These are phyloP conservation scores for Aspergillus thermomutatus DNA, from an alignment of 2,329 filamentous ascomycete species.

Conservation along the genomic window DNA sequence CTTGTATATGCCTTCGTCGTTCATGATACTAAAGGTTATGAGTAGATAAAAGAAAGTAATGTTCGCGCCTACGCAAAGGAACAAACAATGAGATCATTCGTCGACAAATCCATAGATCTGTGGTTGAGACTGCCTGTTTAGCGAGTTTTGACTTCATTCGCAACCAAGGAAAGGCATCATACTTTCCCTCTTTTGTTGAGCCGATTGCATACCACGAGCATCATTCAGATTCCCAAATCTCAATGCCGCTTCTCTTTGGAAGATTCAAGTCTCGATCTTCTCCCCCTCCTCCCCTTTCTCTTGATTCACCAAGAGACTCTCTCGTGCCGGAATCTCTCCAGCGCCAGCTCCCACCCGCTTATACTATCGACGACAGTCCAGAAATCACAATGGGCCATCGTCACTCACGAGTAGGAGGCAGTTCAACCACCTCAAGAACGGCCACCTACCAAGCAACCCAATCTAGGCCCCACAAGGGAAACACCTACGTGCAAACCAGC, in stretches of 20 bases:
- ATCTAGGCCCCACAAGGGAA: neutral
- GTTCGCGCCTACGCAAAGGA: neutral
- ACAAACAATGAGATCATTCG: neutral
- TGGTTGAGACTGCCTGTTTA: neutral
- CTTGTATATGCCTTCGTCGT: neutral
- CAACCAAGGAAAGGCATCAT: neutral
- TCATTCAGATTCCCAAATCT: neutral
- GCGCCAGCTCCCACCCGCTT: neutral
- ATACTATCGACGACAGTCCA: neutral
- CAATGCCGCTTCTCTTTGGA: neutral
- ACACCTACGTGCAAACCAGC: neutral
- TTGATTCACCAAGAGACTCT: neutral
- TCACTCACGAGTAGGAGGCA: neutral
- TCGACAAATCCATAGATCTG: neutral
- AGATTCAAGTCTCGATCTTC: neutral
- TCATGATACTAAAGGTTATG: neutral
- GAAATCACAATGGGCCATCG: slow-evolving; percentile 3
- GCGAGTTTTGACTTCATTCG: neutral
- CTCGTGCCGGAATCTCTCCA: neutral
- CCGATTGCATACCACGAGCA: neutral
- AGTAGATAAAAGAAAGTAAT: neutral
- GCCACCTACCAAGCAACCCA: neutral
- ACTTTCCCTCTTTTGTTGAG: neutral
- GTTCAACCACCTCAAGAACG: neutral
- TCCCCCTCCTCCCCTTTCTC: neutral